phyloP scores from a whole-genome alignment of 768 basidiomycete species.

The Tulasnella sp. region DNA sequence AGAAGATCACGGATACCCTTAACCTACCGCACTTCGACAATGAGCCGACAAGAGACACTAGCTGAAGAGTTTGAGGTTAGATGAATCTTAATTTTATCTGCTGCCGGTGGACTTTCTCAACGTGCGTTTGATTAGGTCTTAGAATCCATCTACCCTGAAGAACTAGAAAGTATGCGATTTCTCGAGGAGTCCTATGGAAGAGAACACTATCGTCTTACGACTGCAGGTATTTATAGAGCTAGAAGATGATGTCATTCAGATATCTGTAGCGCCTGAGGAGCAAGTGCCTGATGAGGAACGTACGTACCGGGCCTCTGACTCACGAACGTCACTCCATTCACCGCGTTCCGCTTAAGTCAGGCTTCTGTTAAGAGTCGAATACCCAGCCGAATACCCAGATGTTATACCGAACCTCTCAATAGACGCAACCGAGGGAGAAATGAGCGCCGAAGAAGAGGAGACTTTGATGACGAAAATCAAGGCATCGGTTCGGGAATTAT shows the following conservation, averaged over 20 bases:
- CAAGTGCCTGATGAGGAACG: slow-evolving; percentile 52
- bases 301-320: slow-evolving; percentile 32
- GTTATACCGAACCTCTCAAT: slow-evolving; percentile 64
- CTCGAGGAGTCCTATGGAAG: not conserved
- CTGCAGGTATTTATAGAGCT: slow-evolving; percentile 52
- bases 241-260: slow-evolving; percentile 71
- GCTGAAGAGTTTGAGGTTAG: slow-evolving; percentile 80
- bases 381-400: slow-evolving; percentile 80
- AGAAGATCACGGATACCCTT: not conserved
- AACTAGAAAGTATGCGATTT: slow-evolving; percentile 72
- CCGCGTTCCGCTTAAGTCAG: slow-evolving; percentile 47
- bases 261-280: slow-evolving; percentile 84
- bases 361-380: slow-evolving; percentile 63
- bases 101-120: slow-evolving; percentile 12
- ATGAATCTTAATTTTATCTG: slow-evolving; percentile 10
- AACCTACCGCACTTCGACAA: not conserved
- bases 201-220: slow-evolving; percentile 25
- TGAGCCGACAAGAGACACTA: slow-evolving; percentile 41
- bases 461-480: slow-evolving; percentile 50
- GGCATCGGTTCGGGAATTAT: slow-evolving; percentile 50
- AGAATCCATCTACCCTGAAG: slow-evolving; percentile 93
- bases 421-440: slow-evolving; percentile 52
- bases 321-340: slow-evolving; percentile 15
- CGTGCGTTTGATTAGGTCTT: slow-evolving; percentile 51
- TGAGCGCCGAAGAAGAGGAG: slow-evolving; percentile 41